Conservation (phyloP, 2,329 filamentous ascomycete genomes). For the Teratosphaeria pseudoeucalypti region DNA sequence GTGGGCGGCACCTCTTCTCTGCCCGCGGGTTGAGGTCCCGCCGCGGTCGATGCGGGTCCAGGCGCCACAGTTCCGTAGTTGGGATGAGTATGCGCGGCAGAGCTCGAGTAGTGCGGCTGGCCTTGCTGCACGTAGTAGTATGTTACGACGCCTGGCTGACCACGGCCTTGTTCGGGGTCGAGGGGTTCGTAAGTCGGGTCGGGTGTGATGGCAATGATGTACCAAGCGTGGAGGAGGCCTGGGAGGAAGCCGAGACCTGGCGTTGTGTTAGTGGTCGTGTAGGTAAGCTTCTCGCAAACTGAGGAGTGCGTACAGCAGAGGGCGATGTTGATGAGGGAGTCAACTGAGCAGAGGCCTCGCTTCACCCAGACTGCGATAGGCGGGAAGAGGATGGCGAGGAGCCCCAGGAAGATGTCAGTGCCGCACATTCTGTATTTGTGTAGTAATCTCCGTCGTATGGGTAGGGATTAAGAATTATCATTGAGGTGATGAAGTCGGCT, state of each 20-base stretch:
- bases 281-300: neutral
- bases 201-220: slow-evolving; percentile 87
- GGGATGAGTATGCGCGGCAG: slow-evolving; percentile 34
- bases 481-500: too few relatives aligned
- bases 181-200: slow-evolving; percentile 54
- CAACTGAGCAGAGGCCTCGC: slow-evolving; percentile 79
- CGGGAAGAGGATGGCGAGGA: slow-evolving; percentile 52
- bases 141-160: slow-evolving; percentile 46
- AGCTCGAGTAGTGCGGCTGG: slow-evolving; percentile 21
- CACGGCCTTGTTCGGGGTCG: slow-evolving; percentile 41
- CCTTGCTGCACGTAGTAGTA: slow-evolving; percentile 57
- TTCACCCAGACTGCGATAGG: slow-evolving; percentile 73
- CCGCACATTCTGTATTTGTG: slow-evolving; percentile 39
- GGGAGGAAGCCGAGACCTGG: slow-evolving; percentile 47
- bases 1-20: slow-evolving; percentile 58
- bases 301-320: slow-evolving; percentile 47
- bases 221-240: slow-evolving; percentile 91
- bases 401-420: slow-evolving; percentile 50
- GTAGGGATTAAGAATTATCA: too few relatives aligned
- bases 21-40: slow-evolving; percentile 28
- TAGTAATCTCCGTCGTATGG: neutral
- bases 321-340: slow-evolving; percentile 89
- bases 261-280: neutral
- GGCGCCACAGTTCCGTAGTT: slow-evolving; percentile 26
- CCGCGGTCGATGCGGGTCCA: slow-evolving; percentile 24